Conservation (phyloP, 2,329 filamentous ascomycete genomes). For the Arthrobotrys conoides region DNA sequence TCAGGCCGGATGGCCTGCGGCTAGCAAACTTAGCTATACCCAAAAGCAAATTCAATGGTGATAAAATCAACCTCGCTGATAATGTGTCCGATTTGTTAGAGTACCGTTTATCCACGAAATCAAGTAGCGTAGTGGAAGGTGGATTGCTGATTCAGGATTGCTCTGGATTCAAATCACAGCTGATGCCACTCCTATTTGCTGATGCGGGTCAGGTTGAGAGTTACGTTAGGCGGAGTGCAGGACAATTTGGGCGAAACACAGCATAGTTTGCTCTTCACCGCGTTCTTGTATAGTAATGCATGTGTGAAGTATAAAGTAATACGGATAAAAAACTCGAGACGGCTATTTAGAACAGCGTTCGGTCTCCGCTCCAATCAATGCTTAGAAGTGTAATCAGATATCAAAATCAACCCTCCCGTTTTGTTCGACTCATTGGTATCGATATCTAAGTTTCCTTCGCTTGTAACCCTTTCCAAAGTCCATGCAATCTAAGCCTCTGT, state of each 20-base stretch:
- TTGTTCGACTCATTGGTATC: background rate
- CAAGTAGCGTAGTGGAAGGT: conserved; percentile 32
- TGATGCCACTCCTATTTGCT: conserved; percentile 46
- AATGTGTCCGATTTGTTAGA: conserved; percentile 39
- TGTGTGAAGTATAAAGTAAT: background rate
- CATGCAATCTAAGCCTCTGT: background rate
- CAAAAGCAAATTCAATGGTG: conserved; percentile 50
- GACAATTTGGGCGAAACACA: conserved; percentile 36
- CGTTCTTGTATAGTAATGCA: too few relatives aligned
- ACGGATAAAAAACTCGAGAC: too few relatives aligned
- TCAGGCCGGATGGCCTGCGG: conserved; percentile 38
- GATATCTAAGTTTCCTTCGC: background rate
- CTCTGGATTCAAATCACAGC: conserved; percentile 26
- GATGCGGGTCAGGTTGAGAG: conserved; percentile 42
- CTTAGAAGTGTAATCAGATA: background rate
- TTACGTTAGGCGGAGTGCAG: conserved; percentile 41
- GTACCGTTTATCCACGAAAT: conserved; percentile 40
- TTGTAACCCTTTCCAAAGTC: background rate
- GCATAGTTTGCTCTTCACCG: conserved; percentile 22
- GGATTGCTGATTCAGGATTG: conserved; percentile 44
- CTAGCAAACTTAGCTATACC: conserved; percentile 44
- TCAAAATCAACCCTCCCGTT: background rate
- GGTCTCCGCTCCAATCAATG: too few relatives aligned
- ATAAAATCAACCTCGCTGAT: conserved; percentile 35
- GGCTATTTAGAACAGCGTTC: too few relatives aligned